Conservation (phyloP, 345 rosid genomes). For the Salix dunnii region DNA sequence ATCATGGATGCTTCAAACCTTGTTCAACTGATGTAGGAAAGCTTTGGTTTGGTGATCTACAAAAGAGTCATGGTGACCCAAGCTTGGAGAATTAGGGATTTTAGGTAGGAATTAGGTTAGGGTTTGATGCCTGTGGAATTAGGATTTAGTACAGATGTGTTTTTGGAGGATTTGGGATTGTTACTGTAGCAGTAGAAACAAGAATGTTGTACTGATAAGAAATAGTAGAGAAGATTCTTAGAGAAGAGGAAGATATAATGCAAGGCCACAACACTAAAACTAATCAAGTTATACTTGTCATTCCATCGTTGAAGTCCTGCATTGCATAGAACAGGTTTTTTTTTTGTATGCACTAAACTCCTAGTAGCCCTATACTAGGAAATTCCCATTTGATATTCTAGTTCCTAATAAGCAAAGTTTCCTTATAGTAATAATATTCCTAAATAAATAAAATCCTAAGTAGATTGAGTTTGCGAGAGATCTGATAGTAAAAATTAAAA, state of each 20-base stretch:
- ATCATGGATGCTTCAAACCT: background rate
- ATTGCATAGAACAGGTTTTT: background rate
- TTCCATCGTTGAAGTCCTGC: background rate
- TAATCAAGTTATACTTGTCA: background rate
- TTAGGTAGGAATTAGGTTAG: background rate
- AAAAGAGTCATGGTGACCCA: background rate
- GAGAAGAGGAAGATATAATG: background rate
- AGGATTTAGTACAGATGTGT: background rate
- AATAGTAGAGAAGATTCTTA: background rate
- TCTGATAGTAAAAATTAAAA: background rate
- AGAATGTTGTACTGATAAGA: background rate
- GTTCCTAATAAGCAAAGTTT: background rate
- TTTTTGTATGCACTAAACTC: background rate
- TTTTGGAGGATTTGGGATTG: background rate
- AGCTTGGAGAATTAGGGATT: background rate
- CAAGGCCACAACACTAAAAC: background rate
- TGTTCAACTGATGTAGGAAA: background rate
- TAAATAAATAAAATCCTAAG: background rate
- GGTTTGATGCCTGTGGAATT: background rate
- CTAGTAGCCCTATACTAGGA: background rate
- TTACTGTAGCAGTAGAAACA: background rate
- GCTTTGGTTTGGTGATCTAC: background rate
- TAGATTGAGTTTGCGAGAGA: background rate
- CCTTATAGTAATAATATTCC: background rate
- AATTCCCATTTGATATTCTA: background rate